A percentile compares a stretch with the other conserved stretches of the same genome.
Evolutionary conservation across 2,329 filamentous ascomycete species (phyloP).

Genomic region (Teratosphaeria zuluensis): DNA sequence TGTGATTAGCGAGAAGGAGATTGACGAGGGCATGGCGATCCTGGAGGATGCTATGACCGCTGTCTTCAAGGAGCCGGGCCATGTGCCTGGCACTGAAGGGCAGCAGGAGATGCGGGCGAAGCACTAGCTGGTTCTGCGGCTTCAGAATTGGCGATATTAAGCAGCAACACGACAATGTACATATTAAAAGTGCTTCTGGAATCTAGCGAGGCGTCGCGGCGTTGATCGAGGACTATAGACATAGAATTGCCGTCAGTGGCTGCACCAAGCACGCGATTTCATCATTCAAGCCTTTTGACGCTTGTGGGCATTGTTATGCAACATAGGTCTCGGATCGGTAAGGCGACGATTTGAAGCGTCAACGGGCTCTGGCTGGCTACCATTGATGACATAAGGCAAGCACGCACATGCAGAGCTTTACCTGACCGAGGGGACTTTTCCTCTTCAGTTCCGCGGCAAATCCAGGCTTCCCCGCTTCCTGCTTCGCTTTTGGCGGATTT

Average conservation of each 20-base stretch:
- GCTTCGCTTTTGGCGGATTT: too few relatives aligned
- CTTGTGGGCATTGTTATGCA: too few relatives aligned
- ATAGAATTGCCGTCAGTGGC: background rate
- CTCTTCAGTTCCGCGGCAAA: too few relatives aligned
- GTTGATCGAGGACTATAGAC: background rate
- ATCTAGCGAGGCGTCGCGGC: background rate
- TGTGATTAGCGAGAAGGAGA: slow-evolving; percentile 70
- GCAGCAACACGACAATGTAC: background rate
- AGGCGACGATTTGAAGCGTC: too few relatives aligned
- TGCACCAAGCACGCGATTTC: background rate
- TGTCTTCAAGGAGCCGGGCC: slow-evolving; percentile 36
- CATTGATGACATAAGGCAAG: too few relatives aligned
- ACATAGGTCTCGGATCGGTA: too few relatives aligned
- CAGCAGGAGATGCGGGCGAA: slow-evolving; percentile 34
- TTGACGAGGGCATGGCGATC: slow-evolving; percentile 65
- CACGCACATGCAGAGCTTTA: too few relatives aligned
- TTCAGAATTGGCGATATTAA: background rate
- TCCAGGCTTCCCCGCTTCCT: too few relatives aligned
- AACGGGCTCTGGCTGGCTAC: too few relatives aligned
- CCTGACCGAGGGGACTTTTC: too few relatives aligned
- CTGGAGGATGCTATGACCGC: slow-evolving; percentile 56
- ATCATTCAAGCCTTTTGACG: background rate
- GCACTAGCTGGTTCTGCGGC: background rate
- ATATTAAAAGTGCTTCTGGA: background rate
- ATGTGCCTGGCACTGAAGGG: slow-evolving; percentile 31